Evolutionary conservation across 225 moss, liverwort and hornwort genomes (phyloP).

Genomic region (Sphagnum tenellum): DNA sequence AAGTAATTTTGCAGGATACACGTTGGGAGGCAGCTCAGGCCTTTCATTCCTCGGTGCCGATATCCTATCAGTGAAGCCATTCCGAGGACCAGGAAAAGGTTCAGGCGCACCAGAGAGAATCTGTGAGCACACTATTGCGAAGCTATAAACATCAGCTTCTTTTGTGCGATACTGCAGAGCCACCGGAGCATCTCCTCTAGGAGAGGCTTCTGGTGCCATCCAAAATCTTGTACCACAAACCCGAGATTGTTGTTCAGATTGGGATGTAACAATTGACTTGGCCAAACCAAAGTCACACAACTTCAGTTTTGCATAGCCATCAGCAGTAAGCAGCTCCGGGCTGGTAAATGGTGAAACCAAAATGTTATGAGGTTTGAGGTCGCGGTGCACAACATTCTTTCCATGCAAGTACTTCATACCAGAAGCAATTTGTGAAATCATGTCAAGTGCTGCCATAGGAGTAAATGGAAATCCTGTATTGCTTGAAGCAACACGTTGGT

Average conservation of each 20-base stretch:
- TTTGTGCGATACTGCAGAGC: background rate
- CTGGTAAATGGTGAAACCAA: background rate
- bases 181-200: conserved; percentile 2
- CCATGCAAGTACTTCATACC: conserved; percentile 18
- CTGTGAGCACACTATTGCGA: conserved; percentile 10
- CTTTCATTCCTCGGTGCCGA: background rate
- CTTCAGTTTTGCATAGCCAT: background rate
- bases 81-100: conserved; percentile 6
- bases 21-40: background rate
- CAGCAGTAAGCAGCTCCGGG: background rate
- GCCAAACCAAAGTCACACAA: conserved; percentile 10
- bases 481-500: background rate
- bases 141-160: conserved; percentile 21
- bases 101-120: conserved; percentile 1
- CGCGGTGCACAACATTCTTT: conserved; percentile 5
- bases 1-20: background rate
- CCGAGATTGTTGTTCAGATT: conserved; percentile 1
- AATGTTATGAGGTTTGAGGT: conserved; percentile 12
- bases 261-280: conserved; percentile 6
- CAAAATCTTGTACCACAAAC: conserved; percentile 7
- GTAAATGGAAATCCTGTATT: conserved; percentile 4
- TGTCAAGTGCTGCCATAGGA: background rate
- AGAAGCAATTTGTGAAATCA: conserved; percentile 10
- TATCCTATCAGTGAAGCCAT: background rate
- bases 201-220: conserved; percentile 16